Percentiles rank a stretch among this genome's conserved stretches.
Evolutionary conservation across 2,329 filamentous ascomycete genomes (phyloP).

Genomic region (Keithomyces neogunnii): DNA sequence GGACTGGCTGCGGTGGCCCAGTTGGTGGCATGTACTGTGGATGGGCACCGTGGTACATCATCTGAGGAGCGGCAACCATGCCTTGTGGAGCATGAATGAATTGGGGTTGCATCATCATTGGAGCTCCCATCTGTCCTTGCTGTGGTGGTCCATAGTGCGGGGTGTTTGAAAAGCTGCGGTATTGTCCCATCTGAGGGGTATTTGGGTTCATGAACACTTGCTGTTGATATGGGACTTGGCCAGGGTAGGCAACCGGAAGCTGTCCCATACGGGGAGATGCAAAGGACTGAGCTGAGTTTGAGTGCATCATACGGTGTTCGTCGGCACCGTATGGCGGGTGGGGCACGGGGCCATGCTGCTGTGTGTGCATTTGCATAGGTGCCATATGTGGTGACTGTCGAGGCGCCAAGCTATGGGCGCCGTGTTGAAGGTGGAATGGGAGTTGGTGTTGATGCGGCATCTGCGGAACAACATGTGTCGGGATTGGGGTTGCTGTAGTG

Average conservation of each 20-base stretch:
- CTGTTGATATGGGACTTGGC: slow-evolving; percentile 63
- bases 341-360: slow-evolving; percentile 60
- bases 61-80: slow-evolving; percentile 62
- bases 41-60: slow-evolving; percentile 70
- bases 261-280: slow-evolving; percentile 73
- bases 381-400: slow-evolving; percentile 67
- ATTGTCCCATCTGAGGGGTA: slow-evolving; percentile 62
- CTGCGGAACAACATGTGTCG: slow-evolving; percentile 60
- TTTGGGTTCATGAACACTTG: slow-evolving; percentile 63
- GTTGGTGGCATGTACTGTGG: slow-evolving; percentile 55
- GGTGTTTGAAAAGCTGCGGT: slow-evolving; percentile 62
- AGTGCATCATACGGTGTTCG: slow-evolving; percentile 82
- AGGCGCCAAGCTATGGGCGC: slow-evolving; percentile 57
- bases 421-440: slow-evolving; percentile 73
- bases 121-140: slow-evolving; percentile 60
- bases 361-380: slow-evolving; percentile 67
- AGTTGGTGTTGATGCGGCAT: slow-evolving; percentile 78
- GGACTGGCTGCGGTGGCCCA: slow-evolving; percentile 48
- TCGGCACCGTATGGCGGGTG: slow-evolving; percentile 65
- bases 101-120: slow-evolving; percentile 77
- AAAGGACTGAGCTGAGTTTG: slow-evolving; percentile 74
- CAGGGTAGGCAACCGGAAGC: slow-evolving; percentile 61
- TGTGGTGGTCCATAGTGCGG: slow-evolving; percentile 64
- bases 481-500: slow-evolving; percentile 59
- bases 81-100: slow-evolving; percentile 68